Evolutionary conservation across 2,329 filamentous ascomycete genomes (phyloP).

Genomic region (Aspergillus tamarii): DNA sequence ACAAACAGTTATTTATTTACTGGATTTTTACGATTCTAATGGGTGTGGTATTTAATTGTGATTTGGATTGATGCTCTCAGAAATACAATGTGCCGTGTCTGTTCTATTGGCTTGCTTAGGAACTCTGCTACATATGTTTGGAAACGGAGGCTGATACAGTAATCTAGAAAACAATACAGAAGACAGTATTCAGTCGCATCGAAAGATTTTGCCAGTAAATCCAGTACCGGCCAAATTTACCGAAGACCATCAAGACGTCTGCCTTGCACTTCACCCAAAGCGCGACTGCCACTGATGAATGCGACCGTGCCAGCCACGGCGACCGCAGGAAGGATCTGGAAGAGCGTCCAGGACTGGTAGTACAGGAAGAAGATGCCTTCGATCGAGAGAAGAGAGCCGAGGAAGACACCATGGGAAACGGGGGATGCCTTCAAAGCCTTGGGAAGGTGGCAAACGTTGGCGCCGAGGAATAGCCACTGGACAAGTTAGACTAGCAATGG

Average conservation of each 20-base stretch:
- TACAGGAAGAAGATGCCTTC: conserved; percentile 94
- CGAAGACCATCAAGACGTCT: conserved; percentile 75
- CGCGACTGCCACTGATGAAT: conserved; percentile 85
- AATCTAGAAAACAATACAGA: background rate
- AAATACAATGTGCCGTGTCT: background rate
- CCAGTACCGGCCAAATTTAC: conserved; percentile 39
- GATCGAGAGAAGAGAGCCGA: conserved; percentile 82
- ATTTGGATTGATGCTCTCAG: background rate
- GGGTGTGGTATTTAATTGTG: background rate
- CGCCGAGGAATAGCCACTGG: conserved; percentile 80
- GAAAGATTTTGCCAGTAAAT: background rate
- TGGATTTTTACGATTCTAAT: background rate
- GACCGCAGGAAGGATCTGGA: conserved; percentile 80
- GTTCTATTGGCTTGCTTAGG: conserved; percentile 1
- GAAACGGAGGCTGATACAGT: background rate
- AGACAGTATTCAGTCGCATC: conserved; percentile 1
- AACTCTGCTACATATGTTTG: background rate
- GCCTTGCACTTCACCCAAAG: conserved; percentile 89
- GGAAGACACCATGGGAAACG: conserved; percentile 80
- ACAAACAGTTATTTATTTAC: background rate
- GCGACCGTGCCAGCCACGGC: conserved; percentile 69
- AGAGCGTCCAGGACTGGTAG: conserved; percentile 89
- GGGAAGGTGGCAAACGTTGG: conserved; percentile 76
- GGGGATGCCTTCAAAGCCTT: conserved; percentile 78
- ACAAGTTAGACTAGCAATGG: background rate